Base-by-base conservation (phyloP, 225 moss, liverwort and hornwort species). In the Pseudisothecium myosuroides region DNA sequence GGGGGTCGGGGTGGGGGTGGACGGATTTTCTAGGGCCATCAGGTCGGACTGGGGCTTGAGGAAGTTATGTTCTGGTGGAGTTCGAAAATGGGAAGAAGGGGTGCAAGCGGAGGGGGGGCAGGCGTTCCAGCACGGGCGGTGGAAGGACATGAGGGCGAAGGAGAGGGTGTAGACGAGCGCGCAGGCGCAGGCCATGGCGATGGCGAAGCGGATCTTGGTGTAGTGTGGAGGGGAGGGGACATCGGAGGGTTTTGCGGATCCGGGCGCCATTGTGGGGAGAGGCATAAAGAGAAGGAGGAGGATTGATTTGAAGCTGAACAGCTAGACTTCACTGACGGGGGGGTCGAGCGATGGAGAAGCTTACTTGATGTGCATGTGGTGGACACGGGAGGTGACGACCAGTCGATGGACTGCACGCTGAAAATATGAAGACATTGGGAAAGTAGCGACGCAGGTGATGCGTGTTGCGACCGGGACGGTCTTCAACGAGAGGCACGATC, bases 181-280 rank as follows among this genome's bases (percentile, higher is more conserved):
- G 79, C 94, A 94, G 16, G 89, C 89, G 66, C 94, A 92, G 10
- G 87, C 93, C 88, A 94, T 90, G 63, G 92, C 90, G 18, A 91
- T 71, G 50, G 87, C 87, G 76, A 91, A 64, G 29, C 90, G 87
- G 29, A 92, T 82, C 83, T 90, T 94, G 37, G 81, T 88, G 58
- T 87, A 90, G 36, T 60, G 54, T 11, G 66, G 64, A n/a, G 32
- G 12, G 1, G 71, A 8, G 24, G 60, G n/a, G 5, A 61, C 85
- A 17, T 89, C 89, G 32, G 52, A 32, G 34, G 59, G 32, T 85
- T 84, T 84, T 14, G 54, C 2, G 32, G 61, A 88, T 82, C 81
- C 88, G 88, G 60, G n/a, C 52, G 89, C 84, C 89, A 88, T 59
- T 60, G 75, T 10, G 50, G 14, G 5, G 15, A 24, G 8, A 27